phyloP scores from a whole-genome alignment of 768 basidiomycete genomes.

The Phallus indusiatus region DNA sequence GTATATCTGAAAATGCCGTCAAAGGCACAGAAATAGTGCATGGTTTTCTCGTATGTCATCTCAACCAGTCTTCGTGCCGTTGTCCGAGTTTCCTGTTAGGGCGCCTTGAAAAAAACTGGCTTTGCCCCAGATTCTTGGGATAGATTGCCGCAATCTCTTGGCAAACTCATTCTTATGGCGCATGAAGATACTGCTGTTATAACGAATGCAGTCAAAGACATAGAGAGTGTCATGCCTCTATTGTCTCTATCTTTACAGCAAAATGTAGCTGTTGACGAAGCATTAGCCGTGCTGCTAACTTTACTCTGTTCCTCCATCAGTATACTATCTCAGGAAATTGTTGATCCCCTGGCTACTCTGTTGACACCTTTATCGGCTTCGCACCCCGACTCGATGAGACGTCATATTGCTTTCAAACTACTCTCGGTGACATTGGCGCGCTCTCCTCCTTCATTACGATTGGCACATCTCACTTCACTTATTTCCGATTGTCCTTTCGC shows the following conservation, averaged over 20 bases:
- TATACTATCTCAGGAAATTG: conserved; percentile 34
- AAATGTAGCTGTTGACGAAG: conserved; percentile 47
- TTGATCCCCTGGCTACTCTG: conserved; percentile 37
- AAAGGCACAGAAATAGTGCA: conserved; percentile 29
- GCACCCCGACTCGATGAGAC: conserved; percentile 47
- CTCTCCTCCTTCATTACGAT: conserved; percentile 36
- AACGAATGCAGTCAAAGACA: conserved; percentile 24
- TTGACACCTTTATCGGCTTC: conserved; percentile 50
- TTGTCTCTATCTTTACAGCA: conserved; percentile 39
- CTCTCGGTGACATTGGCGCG: conserved; percentile 44
- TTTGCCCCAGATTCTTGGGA: conserved; percentile 11
- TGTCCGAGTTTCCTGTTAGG: conserved; percentile 13
- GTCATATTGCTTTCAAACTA: conserved; percentile 54
- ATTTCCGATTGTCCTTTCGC: conserved; percentile 38
- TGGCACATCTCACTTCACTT: conserved; percentile 49
- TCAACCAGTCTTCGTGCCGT: background rate
- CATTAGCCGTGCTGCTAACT: conserved; percentile 45
- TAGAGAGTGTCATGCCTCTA: conserved; percentile 19
- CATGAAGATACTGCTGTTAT: conserved; percentile 13
- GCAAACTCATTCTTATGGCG: conserved; percentile 20
- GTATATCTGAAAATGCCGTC: conserved; percentile 26
- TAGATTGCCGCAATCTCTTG: conserved; percentile 4
- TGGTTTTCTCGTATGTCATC: conserved; percentile 30
- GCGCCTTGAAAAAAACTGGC: conserved; percentile 27
- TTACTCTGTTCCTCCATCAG: conserved; percentile 13